Conservation (phyloP, 805 yeast species). For the Ogataea naganishii region DNA sequence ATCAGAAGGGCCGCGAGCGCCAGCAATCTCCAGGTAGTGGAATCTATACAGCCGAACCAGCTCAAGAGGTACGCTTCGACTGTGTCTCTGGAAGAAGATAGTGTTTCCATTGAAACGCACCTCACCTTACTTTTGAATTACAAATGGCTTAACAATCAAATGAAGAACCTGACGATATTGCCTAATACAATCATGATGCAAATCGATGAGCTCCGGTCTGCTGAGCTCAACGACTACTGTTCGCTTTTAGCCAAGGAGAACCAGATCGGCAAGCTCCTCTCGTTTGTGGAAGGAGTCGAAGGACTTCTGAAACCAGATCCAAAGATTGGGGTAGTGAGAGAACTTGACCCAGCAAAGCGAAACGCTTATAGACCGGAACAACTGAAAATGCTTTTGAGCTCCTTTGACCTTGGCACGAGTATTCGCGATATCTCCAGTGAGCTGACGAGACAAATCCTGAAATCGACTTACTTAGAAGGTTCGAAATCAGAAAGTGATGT, state of each 20-base stretch:
- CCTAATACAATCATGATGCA: slow-evolving; percentile 14
- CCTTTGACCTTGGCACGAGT: slow-evolving; percentile 45
- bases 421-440: slow-evolving; percentile 47
- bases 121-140: slow-evolving; percentile 45
- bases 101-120: slow-evolving; percentile 5
- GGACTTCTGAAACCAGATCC: slow-evolving; percentile 33
- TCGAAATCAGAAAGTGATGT: slow-evolving; percentile 17
- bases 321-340: slow-evolving; percentile 11
- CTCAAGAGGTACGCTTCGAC: neutral
- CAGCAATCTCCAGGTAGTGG: slow-evolving; percentile 1
- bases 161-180: slow-evolving; percentile 17
- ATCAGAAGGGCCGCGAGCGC: slow-evolving; percentile 7
- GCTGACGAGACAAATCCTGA: slow-evolving; percentile 42
- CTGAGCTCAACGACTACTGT: slow-evolving; percentile 35
- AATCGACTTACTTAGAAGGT: slow-evolving; percentile 11
- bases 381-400: slow-evolving; percentile 45
- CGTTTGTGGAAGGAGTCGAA: slow-evolving; percentile 58
- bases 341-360: slow-evolving; percentile 42
- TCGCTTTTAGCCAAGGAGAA: slow-evolving; percentile 33
- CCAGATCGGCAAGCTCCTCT: slow-evolving; percentile 55
- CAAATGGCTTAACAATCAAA: slow-evolving; percentile 39
- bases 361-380: slow-evolving; percentile 57
- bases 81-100: neutral
- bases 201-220: slow-evolving; percentile 21
- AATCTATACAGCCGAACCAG: neutral